Evolutionary conservation across 495 filamentous ascomycete genomes (phyloP).

Genomic region (Xylaria castorea): DNA sequence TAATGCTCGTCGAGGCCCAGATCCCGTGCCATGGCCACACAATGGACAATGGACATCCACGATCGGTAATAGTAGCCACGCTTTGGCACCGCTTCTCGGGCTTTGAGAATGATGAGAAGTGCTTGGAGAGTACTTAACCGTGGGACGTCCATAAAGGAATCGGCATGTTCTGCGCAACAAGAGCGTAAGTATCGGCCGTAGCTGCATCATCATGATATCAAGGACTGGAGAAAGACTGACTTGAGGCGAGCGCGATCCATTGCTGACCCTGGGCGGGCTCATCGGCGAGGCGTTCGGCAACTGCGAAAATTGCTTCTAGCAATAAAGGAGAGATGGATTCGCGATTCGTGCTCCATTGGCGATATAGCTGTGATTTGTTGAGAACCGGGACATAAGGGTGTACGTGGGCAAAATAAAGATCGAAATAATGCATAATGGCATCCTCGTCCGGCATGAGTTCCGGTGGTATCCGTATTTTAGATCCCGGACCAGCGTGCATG

Average conservation of each 20-base stretch:
- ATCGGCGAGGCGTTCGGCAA: slow-evolving; percentile 81
- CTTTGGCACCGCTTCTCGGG: slow-evolving; percentile 87
- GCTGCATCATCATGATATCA: background rate
- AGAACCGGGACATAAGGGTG: slow-evolving; percentile 97
- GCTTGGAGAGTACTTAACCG: slow-evolving; percentile 94
- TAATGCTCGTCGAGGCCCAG: slow-evolving; percentile 89
- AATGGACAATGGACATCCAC: slow-evolving; percentile 95
- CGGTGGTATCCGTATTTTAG: slow-evolving; percentile 85
- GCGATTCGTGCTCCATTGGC: slow-evolving; percentile 88
- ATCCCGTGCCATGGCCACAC: slow-evolving; percentile 92
- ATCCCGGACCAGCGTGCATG: slow-evolving; percentile 68
- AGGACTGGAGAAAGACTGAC: slow-evolving; percentile 59
- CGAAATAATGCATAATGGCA: slow-evolving; percentile 83
- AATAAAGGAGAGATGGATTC: slow-evolving; percentile 89
- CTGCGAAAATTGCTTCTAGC: slow-evolving; percentile 95
- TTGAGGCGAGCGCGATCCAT: slow-evolving; percentile 92
- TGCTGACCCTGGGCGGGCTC: slow-evolving; percentile 85
- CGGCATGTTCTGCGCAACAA: slow-evolving; percentile 73
- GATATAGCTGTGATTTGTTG: slow-evolving; percentile 82
- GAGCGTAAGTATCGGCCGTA: slow-evolving; percentile 16
- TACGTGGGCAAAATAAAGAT: slow-evolving; percentile 89
- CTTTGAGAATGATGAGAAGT: slow-evolving; percentile 86
- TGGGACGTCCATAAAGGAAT: slow-evolving; percentile 95
- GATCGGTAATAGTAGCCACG: slow-evolving; percentile 97
- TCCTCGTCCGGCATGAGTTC: slow-evolving; percentile 93